Evolutionary conservation across 805 yeast species (phyloP).

Genomic region (Yarrowia sp.): DNA sequence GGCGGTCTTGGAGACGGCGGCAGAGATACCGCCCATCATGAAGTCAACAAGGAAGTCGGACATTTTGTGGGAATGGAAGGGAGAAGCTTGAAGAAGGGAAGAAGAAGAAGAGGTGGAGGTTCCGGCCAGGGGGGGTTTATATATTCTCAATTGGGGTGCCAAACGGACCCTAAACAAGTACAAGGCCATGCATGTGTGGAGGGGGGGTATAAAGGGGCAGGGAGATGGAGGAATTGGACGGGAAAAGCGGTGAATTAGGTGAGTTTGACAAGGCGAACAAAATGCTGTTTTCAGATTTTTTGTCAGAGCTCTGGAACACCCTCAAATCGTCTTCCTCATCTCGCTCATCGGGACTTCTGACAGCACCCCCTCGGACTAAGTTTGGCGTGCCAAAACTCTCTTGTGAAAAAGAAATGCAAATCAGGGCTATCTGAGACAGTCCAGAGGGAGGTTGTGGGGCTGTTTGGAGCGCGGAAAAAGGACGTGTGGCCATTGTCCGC

Average conservation of each 20-base stretch:
- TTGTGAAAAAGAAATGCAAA: slow-evolving; percentile 25
- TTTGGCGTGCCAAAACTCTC: slow-evolving; percentile 2
- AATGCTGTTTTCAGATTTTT: too few relatives aligned
- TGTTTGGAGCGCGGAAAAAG: neutral
- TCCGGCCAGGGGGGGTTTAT: slow-evolving; percentile 27
- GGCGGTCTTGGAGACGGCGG: slow-evolving; percentile 97
- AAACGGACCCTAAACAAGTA: neutral
- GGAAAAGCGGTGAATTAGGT: too few relatives aligned
- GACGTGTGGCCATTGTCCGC: neutral
- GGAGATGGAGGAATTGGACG: too few relatives aligned
- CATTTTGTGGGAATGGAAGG: slow-evolving; percentile 24
- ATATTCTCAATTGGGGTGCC: neutral
- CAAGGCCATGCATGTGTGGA: neutral
- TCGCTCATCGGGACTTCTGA: too few relatives aligned
- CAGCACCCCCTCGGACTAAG: too few relatives aligned
- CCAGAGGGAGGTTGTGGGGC: neutral
- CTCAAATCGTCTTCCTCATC: too few relatives aligned
- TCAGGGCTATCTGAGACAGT: slow-evolving; percentile 35
- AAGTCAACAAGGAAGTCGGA: slow-evolving; percentile 49
- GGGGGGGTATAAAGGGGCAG: neutral
- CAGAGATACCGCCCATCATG: slow-evolving; percentile 95
- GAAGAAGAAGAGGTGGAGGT: neutral
- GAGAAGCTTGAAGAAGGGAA: neutral
- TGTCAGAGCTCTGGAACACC: too few relatives aligned
- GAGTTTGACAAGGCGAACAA: too few relatives aligned